Base-by-base conservation (phyloP, 345 rosid species). In the Dipteronia dyeriana region DNA sequence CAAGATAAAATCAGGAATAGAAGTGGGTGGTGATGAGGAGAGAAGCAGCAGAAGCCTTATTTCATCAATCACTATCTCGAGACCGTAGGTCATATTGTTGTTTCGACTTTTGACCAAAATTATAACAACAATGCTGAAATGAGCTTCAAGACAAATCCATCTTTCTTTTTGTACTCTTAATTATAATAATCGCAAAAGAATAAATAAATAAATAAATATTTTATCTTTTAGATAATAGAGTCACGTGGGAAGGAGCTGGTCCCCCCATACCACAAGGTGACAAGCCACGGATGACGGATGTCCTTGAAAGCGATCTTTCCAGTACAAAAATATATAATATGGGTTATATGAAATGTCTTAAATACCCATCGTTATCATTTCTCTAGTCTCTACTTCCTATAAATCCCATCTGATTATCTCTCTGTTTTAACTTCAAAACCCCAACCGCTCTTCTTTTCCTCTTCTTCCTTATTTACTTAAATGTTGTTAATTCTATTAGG, bases 241-340 rank as follows among this genome's bases (percentile, higher is more conserved):
- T 75, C 70, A 75, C 77, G 70, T 75, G 77, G 77, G 70, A 43
- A 10, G 23, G 49, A 31, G 20, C 4, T 49, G 77, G 77, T 43
- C 59, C 61, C 61, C 60, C 68, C 16, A 41, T 38, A 7, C 45
- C 11, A 1, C 45, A 41, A 13, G 13, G n/a, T n/a, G n/a, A n/a
- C n/a, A n/a, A n/a, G n/a, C n/a, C n/a, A n/a, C n/a, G n/a, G n/a
- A n/a, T n/a, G n/a, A n/a, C n/a, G 0, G 20, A 66, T 66, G 47
- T 14, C 47, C 22, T 26, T 17, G 41, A 66, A 39, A 39, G 51
- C 23, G 26, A 66, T 9, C 20, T 29, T 53, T 26, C 4, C 26
- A 4, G 62, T 26, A 51, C 74, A 53, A 51, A 70, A 14, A 70
- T 70, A 29, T 12, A 54, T 54, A 17, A 54, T 54, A 19, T 0